Evolutionary conservation across 176 grass and related monocot genomes (phyloP).

Genomic region (Guadua angustifolia): DNA sequence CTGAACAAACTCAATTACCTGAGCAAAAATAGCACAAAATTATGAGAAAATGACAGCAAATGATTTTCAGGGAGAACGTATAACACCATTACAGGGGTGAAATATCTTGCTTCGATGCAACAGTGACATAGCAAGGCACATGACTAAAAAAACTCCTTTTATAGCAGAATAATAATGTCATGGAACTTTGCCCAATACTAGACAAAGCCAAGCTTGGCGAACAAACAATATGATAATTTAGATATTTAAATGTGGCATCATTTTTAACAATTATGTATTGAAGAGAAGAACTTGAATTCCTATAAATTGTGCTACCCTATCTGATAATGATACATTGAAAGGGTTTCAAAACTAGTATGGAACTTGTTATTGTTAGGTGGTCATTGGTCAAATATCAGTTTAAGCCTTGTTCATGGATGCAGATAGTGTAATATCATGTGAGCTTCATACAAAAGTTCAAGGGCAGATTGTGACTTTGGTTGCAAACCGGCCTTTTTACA

Average conservation of each 20-base stretch:
- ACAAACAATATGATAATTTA: conserved; percentile 26
- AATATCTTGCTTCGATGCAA: neutral
- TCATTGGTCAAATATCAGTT: neutral
- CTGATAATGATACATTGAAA: neutral
- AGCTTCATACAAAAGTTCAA: neutral
- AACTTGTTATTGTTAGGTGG: neutral
- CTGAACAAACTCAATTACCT: conserved; percentile 95
- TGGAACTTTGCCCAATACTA: neutral
- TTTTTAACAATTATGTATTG: neutral
- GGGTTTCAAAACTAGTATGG: neutral
- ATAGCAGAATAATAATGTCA: neutral
- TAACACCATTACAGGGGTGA: neutral
- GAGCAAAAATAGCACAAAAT: conserved; percentile 40
- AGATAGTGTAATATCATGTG: neutral
- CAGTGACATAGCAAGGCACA: neutral
- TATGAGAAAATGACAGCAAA: conserved; percentile 12
- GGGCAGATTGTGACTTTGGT: neutral
- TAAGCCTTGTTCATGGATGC: neutral
- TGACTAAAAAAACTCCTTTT: neutral
- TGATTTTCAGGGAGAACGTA: neutral
- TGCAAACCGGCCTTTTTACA: too few relatives aligned
- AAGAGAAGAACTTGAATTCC: conserved; percentile 9
- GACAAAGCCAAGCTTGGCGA: too few relatives aligned
- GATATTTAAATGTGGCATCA: neutral
- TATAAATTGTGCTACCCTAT: neutral